Percentiles rank a stretch among this genome's conserved stretches.
Conservation (phyloP, 768 basidiomycete species). For the Gautieria morchelliformis region DNA sequence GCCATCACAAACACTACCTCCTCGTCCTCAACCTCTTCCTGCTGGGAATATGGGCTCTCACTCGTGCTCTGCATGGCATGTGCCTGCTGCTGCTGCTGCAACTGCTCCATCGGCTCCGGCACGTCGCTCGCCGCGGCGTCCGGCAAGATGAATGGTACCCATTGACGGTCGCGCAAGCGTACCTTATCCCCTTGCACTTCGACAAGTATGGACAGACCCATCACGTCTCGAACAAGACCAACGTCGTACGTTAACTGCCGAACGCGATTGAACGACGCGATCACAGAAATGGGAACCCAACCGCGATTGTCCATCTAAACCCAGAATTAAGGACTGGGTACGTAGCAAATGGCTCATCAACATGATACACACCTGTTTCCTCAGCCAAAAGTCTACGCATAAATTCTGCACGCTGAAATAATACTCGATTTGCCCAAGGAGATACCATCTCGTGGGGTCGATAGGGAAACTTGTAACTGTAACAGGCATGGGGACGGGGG, state of each 20-base stretch:
- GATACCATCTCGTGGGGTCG: constrained; percentile 55
- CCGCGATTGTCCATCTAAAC: constrained; percentile 81
- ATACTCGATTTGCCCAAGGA: constrained; percentile 83
- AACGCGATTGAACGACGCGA: constrained; percentile 86
- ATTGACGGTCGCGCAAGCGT: constrained; percentile 49
- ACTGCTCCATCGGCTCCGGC: constrained; percentile 20
- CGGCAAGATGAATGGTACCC: constrained; percentile 56
- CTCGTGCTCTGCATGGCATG: not conserved
- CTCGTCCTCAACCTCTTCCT: constrained; percentile 59
- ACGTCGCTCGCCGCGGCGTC: constrained; percentile 44
- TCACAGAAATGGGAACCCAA: constrained; percentile 73
- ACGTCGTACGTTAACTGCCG: constrained; percentile 46
- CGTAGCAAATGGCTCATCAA: not conserved
- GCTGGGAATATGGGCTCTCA: constrained; percentile 20
- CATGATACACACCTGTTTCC: constrained; percentile 51
- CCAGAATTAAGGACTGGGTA: constrained; percentile 1
- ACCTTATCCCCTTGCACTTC: constrained; percentile 65
- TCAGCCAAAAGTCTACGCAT: constrained; percentile 76
- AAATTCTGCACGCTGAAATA: constrained; percentile 88
- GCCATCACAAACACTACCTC: constrained; percentile 69
- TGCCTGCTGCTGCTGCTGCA: not conserved
- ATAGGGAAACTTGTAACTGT: constrained; percentile 43
- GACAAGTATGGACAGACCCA: constrained; percentile 54
- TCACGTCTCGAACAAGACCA: constrained; percentile 57
- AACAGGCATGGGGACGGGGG: constrained; percentile 37